Base-by-base conservation (phyloP, 805 yeast genomes). In the Candida nonsorbophila region DNA sequence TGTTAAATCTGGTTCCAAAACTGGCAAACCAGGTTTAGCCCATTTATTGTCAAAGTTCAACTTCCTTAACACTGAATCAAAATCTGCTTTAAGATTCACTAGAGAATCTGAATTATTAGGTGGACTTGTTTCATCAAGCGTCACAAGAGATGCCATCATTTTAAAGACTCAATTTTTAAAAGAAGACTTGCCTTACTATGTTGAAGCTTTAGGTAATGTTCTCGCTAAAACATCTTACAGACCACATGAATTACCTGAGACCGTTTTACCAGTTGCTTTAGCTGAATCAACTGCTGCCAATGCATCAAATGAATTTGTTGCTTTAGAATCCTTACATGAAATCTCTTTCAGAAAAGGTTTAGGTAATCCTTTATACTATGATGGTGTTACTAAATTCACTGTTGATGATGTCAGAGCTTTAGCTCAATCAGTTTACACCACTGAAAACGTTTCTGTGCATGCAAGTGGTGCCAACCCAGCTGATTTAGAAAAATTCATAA, bases 51-150 rank as follows among this genome's bases (percentile, higher is more conserved):
- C 90, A 51, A 76, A 86, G 60, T 87, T 77, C 60, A 81, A 80
- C 49, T 92, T 82, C 70, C 76, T 82, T 55, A 80, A 83, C 72
- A 86, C 95, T 33, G 69, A 70, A 38, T 58, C 76, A 47, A 85
- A 86, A 60, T 82, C 96, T 12, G 95, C 92, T 14, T 72, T 92
- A 55, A 84, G 97, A 69, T 71, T 88, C 51, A 83, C 87, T 53
- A 84, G 98, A 65, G 98, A 92, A 67, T 67, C 88, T 29, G 98
- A 90, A 68, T 75, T 92, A 42, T 71, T 90, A 42, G 97, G 98
- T 45, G 97, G 95, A 55, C 62, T 61, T 37, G 74, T 86, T 59
- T 53, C 72, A 28, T 68, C 94, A 25, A 49, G 53, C 33, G 79
- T 86, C 46, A 77, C 84, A 58, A 82, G 96, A 69, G 97, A 92